These are phyloP conservation scores for Hydnomerulius pinastri DNA, from an alignment of 768 basidiomycete genomes.

Conservation along the genomic window DNA sequence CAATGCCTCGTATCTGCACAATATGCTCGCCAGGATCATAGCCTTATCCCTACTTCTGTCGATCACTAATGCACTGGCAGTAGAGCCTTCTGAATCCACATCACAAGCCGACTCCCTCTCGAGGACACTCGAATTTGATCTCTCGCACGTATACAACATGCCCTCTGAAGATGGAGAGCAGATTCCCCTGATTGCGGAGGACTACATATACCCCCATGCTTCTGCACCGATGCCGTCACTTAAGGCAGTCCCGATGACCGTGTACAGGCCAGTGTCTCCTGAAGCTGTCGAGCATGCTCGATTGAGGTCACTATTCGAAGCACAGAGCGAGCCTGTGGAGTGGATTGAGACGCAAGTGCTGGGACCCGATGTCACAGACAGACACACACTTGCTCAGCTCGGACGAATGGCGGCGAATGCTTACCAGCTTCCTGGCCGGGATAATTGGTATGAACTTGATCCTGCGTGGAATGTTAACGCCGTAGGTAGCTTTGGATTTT, in stretches of 20 bases:
- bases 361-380: conserved; percentile 78
- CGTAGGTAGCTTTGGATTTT: conserved; percentile 26
- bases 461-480: conserved; percentile 63
- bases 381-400: conserved; percentile 77
- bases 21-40: conserved; percentile 7
- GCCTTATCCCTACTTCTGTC: conserved; percentile 1
- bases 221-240: conserved; percentile 30
- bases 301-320: conserved; percentile 46
- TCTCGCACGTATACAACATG: conserved; percentile 16
- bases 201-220: conserved; percentile 8
- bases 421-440: conserved; percentile 70
- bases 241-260: conserved; percentile 47
- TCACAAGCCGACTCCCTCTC: not conserved
- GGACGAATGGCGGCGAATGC: conserved; percentile 91
- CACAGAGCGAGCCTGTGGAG: conserved; percentile 52
- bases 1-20: not conserved
- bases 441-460: conserved; percentile 84
- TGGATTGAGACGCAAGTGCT: conserved; percentile 72
- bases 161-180: conserved; percentile 6
- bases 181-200: conserved; percentile 1
- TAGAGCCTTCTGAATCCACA: not conserved
- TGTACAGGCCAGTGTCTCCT: conserved; percentile 61
- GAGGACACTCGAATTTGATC: conserved; percentile 22
- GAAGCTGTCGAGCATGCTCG: conserved; percentile 54
- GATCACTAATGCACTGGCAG: not conserved